Conservation (phyloP, 2,329 filamentous ascomycete genomes). For the Elsinoe ampelina region DNA sequence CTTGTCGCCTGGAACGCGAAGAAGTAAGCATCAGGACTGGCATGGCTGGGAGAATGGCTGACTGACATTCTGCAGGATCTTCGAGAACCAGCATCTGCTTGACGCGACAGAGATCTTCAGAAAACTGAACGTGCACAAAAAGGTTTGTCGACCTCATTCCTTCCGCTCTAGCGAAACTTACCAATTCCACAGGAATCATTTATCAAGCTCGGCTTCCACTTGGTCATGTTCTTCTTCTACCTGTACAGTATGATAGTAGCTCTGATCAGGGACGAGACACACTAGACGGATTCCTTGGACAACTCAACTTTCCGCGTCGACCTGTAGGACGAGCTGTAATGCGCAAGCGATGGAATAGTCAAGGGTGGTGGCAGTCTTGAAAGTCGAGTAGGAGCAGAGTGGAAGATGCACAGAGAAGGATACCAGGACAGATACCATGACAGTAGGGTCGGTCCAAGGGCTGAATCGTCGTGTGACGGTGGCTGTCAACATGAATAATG, state of each 20-base stretch:
- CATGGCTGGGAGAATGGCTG: neutral
- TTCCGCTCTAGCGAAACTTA: conserved; percentile 13
- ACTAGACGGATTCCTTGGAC: conserved; percentile 30
- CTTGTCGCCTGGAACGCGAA: conserved; percentile 90
- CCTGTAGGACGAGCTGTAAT: neutral
- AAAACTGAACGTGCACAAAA: conserved; percentile 98
- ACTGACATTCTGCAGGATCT: conserved; percentile 57
- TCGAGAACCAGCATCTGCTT: conserved; percentile 92
- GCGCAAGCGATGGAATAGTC: neutral
- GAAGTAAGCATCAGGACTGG: conserved; percentile 59
- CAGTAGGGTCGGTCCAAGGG: neutral
- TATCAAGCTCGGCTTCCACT: conserved; percentile 95
- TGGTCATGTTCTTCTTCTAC: conserved; percentile 99
- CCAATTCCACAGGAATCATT: conserved; percentile 70
- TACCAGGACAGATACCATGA: conserved; percentile 1
- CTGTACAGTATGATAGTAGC: conserved; percentile 61
- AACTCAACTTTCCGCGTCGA: neutral
- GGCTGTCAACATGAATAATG: neutral
- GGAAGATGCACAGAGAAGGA: neutral
- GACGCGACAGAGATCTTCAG: conserved; percentile 99
- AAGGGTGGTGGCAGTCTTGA: neutral
- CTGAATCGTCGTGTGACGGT: neutral
- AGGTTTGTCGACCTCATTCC: conserved; percentile 47
- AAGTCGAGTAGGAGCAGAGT: no score
- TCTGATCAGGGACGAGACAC: conserved; percentile 86